Evolutionary conservation across 1,284 basidiomycete species (phyloP).

Genomic region (Sphagnurus paluster): DNA sequence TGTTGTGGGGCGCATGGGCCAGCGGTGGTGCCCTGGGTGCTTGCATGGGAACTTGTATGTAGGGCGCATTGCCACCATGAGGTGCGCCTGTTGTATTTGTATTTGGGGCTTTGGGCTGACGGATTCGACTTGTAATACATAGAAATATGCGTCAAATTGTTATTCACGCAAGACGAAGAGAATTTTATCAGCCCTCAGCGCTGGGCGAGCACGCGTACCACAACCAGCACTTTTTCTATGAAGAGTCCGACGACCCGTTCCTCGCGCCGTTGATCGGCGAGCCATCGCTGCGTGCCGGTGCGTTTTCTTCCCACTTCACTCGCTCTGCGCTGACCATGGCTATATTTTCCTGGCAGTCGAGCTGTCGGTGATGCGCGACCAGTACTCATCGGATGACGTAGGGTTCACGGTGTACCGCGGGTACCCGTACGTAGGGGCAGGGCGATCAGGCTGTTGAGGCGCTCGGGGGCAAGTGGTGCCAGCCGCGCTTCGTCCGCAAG

Average conservation of each 20-base stretch:
- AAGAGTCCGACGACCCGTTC: conserved; percentile 98
- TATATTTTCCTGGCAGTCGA: conserved; percentile 32
- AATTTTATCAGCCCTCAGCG: conserved; percentile 85
- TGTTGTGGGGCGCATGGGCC: conserved; percentile 86
- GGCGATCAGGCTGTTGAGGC: conserved; percentile 86
- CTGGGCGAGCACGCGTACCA: conserved; percentile 85
- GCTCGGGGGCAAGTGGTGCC: conserved; percentile 89
- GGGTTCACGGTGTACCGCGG: conserved; percentile 91
- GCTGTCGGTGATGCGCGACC: conserved; percentile 58
- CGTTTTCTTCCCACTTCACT: background rate
- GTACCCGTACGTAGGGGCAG: conserved; percentile 93
- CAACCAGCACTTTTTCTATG: conserved; percentile 98
- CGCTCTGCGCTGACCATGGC: background rate
- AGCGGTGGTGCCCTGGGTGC: conserved; percentile 91
- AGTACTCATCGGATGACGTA: conserved; percentile 65
- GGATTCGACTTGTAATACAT: no score
- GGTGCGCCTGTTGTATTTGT: no score
- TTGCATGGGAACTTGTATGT: conserved; percentile 95
- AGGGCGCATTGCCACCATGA: conserved; percentile 95
- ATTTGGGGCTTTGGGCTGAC: no score
- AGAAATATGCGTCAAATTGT: conserved; percentile 93
- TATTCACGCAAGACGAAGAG: conserved; percentile 96
- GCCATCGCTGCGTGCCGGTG: conserved; percentile 33
- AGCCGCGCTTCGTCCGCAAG: conserved; percentile 89
- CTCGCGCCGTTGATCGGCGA: conserved; percentile 53